Conservation (phyloP, 2,329 filamentous ascomycete genomes). For the Ophiostoma triangulosporum region DNA sequence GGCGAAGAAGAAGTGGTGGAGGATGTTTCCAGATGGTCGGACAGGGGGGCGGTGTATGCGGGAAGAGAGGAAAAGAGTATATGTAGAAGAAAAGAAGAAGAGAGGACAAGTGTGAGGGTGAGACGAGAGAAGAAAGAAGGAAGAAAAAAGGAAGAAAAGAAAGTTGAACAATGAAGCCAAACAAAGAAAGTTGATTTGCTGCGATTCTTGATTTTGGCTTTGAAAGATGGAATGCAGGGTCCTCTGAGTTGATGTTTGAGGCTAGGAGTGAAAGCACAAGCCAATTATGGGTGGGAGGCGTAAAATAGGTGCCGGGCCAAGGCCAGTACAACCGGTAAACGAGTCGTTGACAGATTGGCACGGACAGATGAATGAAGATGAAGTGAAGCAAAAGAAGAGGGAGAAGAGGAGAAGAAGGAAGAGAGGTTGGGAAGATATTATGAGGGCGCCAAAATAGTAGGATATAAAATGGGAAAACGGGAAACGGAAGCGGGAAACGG, state of each 20-base stretch:
- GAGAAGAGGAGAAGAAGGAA: background rate
- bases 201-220: background rate
- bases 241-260: background rate
- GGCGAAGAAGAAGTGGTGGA: background rate
- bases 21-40: background rate
- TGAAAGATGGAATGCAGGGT: conserved; percentile 5
- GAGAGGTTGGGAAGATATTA: background rate
- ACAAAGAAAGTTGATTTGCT: conserved; percentile 3
- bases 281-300: background rate
- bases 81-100: background rate
- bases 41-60: background rate
- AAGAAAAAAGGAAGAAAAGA: background rate
- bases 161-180: background rate
- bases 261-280: background rate
- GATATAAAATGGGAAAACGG: background rate
- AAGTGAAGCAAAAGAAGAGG: background rate
- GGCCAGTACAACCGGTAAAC: background rate
- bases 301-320: background rate
- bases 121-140: background rate
- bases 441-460: background rate
- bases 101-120: background rate
- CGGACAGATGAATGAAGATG: too few relatives aligned
- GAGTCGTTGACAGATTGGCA: too few relatives aligned
- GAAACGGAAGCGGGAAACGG: conserved; percentile 3
- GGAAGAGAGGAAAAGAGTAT: background rate